Percentiles rank a stretch among this genome's conserved stretches.
Conservation (phyloP, 805 yeast species). For the Metschnikowia arizonensis region DNA sequence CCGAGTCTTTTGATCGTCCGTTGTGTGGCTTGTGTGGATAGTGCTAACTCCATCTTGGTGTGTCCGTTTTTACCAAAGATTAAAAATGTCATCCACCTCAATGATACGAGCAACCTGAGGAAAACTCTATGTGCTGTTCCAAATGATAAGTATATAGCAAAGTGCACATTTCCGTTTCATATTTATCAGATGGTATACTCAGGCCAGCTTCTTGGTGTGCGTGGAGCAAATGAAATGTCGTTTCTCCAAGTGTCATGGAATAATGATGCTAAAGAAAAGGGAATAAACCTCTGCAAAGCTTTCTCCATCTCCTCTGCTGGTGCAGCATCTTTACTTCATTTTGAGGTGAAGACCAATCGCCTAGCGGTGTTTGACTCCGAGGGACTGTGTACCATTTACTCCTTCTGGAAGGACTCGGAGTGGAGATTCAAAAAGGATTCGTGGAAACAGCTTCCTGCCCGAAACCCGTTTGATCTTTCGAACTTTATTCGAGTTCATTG, state of each 20-base stretch:
- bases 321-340: conserved; percentile 2
- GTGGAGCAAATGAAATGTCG: conserved; percentile 9
- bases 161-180: conserved; percentile 7
- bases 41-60: conserved; percentile 7
- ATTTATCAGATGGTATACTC: conserved; percentile 12
- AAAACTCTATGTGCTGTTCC: conserved; percentile 9
- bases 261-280: conserved; percentile 9
- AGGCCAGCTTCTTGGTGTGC: conserved; percentile 11
- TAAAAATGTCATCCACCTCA: conserved; percentile 8
- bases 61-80: conserved; percentile 14
- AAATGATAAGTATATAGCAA: neutral
- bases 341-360: conserved; percentile 3
- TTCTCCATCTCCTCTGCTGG: conserved; percentile 1
- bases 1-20: conserved; percentile 4
- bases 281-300: conserved; percentile 5
- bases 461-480: conserved; percentile 13
- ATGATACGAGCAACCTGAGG: conserved; percentile 1
- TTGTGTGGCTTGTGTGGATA: conserved; percentile 11
- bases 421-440: conserved; percentile 6
- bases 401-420: conserved; percentile 1
- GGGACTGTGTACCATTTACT: conserved; percentile 5
- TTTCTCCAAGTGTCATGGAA: conserved; percentile 12
- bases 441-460: neutral
- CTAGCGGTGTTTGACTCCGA: conserved; percentile 8
- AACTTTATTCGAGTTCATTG: conserved; percentile 12